A percentile compares a stretch with the other conserved stretches of the same genome.
Conservation (phyloP, 768 basidiomycete species). For the Boletus speciosus region DNA sequence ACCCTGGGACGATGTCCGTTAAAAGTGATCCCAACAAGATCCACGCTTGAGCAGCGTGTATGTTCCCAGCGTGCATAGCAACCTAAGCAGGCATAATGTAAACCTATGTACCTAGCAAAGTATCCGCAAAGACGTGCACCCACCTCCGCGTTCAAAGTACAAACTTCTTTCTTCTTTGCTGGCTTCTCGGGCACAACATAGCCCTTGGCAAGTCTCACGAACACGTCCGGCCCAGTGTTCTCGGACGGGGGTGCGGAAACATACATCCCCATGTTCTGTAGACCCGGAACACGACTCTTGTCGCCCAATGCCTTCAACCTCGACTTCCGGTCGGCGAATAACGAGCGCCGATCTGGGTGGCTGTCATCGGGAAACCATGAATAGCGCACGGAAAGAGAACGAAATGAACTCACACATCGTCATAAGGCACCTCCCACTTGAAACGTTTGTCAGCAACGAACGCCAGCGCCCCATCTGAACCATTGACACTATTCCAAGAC, state of each 20-base stretch:
- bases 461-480: slow-evolving; percentile 51
- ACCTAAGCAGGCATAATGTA: slow-evolving; percentile 33
- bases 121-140: slow-evolving; percentile 1
- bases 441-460: slow-evolving; percentile 59
- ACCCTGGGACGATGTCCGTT: slow-evolving; percentile 43
- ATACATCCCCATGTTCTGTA: slow-evolving; percentile 59
- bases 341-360: slow-evolving; percentile 31
- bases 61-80: slow-evolving; percentile 57
- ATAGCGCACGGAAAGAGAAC: background rate
- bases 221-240: slow-evolving; percentile 36
- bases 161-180: slow-evolving; percentile 43
- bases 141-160: slow-evolving; percentile 60
- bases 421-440: slow-evolving; percentile 70
- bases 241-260: slow-evolving; percentile 10
- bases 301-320: slow-evolving; percentile 62
- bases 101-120: background rate
- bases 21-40: slow-evolving; percentile 57
- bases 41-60: slow-evolving; percentile 64
- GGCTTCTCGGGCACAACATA: slow-evolving; percentile 47
- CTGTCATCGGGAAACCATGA: slow-evolving; percentile 26
- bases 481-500: slow-evolving; percentile 52
- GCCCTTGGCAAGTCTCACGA: slow-evolving; percentile 58
- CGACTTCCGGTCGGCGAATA: slow-evolving; percentile 28
- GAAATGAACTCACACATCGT: slow-evolving; percentile 60
- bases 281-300: slow-evolving; percentile 42